Percentiles rank a stretch among this genome's conserved stretches.
Evolutionary conservation across 164 flowering plant genomes (phyloP).

Genomic region (Taxillus chinensis): DNA sequence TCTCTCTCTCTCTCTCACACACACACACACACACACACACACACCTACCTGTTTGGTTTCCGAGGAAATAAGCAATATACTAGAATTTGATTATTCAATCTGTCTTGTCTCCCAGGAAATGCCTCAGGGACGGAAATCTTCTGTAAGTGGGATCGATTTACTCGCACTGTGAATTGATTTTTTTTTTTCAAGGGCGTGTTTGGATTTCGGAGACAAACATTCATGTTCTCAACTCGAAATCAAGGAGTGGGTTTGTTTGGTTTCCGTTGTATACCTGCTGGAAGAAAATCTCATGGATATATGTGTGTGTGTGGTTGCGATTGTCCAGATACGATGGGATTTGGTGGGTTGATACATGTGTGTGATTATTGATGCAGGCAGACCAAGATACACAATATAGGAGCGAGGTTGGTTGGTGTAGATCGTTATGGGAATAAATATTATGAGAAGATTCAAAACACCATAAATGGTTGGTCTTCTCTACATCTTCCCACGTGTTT

Average conservation of each 20-base stretch:
- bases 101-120: constrained; percentile 37
- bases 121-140: constrained; percentile 73
- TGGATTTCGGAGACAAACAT: not conserved
- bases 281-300: too few relatives aligned
- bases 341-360: too few relatives aligned
- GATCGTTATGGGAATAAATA: constrained; percentile 92
- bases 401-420: constrained; percentile 83
- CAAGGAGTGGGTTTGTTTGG: too few relatives aligned
- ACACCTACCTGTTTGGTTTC: not conserved
- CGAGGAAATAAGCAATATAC: not conserved
- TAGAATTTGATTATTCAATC: not conserved
- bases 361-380: constrained; percentile 46
- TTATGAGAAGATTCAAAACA: constrained; percentile 52
- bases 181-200: not conserved
- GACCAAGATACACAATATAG: constrained; percentile 90
- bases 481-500: not conserved
- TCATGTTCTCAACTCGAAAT: too few relatives aligned
- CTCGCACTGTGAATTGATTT: not conserved
- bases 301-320: too few relatives aligned
- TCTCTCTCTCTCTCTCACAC: not conserved
- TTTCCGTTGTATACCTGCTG: too few relatives aligned
- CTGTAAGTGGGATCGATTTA: constrained; percentile 41
- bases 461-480: constrained; percentile 52
- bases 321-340: too few relatives aligned
- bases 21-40: too few relatives aligned